Evolutionary conservation across 2,329 filamentous ascomycete genomes (phyloP), one percentile per base, ranked within the genome.

Genomic region (Aspergillus sp.): DNA sequence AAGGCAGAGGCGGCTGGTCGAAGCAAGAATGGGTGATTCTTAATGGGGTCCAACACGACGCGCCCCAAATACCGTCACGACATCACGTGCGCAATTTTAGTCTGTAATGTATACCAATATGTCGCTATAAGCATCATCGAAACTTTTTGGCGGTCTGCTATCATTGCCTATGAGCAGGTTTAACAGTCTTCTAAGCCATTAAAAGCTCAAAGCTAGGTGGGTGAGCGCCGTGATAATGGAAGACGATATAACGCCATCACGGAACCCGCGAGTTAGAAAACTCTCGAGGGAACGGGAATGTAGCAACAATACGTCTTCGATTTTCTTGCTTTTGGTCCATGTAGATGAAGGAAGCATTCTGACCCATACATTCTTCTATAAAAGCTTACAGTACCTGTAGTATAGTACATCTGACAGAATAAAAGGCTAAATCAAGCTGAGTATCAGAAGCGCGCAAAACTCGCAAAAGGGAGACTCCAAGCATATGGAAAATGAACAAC

Each of bases 401-500:
- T 45, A 54, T 47, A 54, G 46, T 61, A 58, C 57, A 61, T 52
- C 46, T 56, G 54, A 43, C 49, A 45, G 19, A 55, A 55, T 47
- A 53, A 49, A 32, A 42, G 36, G 45, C 47, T 22, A 53, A 52
- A 33, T 41, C 51, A 52, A 45, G 32, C 49, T 47, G 32, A 47
- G 58, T 56, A 49, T 60, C 56, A 58, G 53, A 59, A 54, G 59
- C 60, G 50, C 9, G n/a, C 16, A 26, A 26, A 20, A 32, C n/a
- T 11, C 16, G 35, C 35, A 38, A 38, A 38, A 38, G 35, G 35
- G 16, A 38, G 52, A 63, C 56, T 55, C 59, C 45, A 52, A 57
- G 51, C 52, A 62, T 45, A 49, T 56, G 42, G 5, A 52, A 60
- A 58, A 50, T 50, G 60, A 60, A 54, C 30, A 57, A 55, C 57